These are phyloP conservation scores for Biscogniauxia sp. DNA, from an alignment of 2,329 filamentous ascomycete species.

Conservation along the genomic window DNA sequence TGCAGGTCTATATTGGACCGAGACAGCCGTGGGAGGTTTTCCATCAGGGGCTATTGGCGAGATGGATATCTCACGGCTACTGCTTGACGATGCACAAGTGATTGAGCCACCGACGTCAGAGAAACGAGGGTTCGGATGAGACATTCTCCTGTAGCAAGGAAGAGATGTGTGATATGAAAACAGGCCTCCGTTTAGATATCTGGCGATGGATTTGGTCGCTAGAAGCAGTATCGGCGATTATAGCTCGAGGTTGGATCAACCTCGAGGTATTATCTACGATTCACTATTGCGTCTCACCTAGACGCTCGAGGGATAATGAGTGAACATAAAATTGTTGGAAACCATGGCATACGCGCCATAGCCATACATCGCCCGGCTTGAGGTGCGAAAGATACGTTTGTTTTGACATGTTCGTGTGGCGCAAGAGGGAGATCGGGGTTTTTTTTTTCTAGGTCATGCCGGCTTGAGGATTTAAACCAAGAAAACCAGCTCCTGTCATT, in stretches of 20 bases:
- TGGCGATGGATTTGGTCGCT: not conserved
- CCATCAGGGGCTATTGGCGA: constrained; percentile 46
- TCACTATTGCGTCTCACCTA: not conserved
- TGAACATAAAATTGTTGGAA: not conserved
- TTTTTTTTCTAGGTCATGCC: constrained; percentile 1
- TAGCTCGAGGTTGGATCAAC: not conserved
- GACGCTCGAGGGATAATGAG: not conserved
- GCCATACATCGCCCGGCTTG: not conserved
- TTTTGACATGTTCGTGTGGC: not conserved
- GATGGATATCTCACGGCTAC: constrained; percentile 61
- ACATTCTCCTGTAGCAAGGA: not conserved
- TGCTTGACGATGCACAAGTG: constrained; percentile 51
- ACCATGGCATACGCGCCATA: not conserved
- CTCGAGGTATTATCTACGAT: not conserved
- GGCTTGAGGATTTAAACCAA: constrained; percentile 8
- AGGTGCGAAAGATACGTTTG: not conserved
- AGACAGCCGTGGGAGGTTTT: constrained; percentile 37
- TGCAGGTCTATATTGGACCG: constrained; percentile 44
- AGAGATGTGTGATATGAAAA: constrained; percentile 1
- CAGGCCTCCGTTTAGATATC: not conserved
- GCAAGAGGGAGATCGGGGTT: not conserved
- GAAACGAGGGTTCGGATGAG: constrained; percentile 29
- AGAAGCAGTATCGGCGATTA: not conserved
- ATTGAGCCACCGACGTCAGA: constrained; percentile 25
- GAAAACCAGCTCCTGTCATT: constrained; percentile 20